Percentiles rank a stretch among this genome's conserved stretches.
These are phyloP conservation scores for Microsporum audouinii DNA, from an alignment of 2,329 filamentous ascomycete species.

Conservation along the genomic window DNA sequence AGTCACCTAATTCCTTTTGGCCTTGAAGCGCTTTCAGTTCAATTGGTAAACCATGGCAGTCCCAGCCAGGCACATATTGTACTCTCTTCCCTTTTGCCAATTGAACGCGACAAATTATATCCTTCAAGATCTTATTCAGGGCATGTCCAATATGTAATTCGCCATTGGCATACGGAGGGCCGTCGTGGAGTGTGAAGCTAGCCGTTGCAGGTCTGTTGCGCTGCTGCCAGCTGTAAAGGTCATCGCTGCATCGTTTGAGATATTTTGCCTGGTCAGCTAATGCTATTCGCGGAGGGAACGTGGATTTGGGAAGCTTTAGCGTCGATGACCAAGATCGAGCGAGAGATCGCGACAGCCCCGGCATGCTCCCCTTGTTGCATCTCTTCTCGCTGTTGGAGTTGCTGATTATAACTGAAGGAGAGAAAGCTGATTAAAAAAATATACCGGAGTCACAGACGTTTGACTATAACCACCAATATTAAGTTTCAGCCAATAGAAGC, in stretches of 20 bases:
- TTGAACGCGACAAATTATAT: constrained; percentile 75
- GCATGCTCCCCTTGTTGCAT: constrained; percentile 13
- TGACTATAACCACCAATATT: background rate
- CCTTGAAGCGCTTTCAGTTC: constrained; percentile 81
- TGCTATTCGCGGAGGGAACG: constrained; percentile 47
- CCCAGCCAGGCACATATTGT: constrained; percentile 84
- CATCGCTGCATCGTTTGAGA: constrained; percentile 68
- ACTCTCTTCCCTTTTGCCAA: constrained; percentile 66
- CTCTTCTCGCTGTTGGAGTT: background rate
- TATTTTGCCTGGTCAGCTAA: constrained; percentile 43
- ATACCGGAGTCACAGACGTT: background rate
- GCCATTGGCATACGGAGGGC: constrained; percentile 93
- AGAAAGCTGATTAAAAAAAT: background rate
- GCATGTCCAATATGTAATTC: constrained; percentile 85
- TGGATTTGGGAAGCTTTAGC: constrained; percentile 61
- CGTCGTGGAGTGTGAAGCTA: constrained; percentile 80
- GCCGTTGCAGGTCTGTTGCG: constrained; percentile 37
- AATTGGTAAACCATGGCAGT: constrained; percentile 93
- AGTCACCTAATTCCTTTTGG: constrained; percentile 33
- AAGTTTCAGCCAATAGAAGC: background rate
- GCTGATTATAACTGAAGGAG: background rate
- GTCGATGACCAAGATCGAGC: constrained; percentile 53
- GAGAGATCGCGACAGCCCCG: constrained; percentile 13
- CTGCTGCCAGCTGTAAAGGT: constrained; percentile 81
- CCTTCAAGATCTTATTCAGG: constrained; percentile 93